Evolutionary conservation across 108 stramenopile species (phyloP).

Genomic region (Aurantiochytrium sp.): DNA sequence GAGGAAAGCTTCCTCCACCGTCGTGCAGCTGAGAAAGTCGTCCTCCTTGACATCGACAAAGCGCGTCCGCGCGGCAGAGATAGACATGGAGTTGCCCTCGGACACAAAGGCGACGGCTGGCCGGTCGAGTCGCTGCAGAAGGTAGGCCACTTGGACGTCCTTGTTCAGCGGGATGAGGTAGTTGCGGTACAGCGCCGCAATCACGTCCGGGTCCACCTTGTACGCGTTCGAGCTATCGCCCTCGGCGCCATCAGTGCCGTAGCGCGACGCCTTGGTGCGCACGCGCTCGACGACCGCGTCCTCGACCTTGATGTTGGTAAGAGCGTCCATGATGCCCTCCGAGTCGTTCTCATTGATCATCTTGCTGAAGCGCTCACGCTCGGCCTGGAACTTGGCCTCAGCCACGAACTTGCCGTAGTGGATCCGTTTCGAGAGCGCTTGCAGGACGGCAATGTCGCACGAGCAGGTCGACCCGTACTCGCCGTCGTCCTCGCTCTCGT

Average conservation of each 20-base stretch:
- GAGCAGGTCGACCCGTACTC: constrained; percentile 88
- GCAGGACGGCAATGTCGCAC: constrained; percentile 77
- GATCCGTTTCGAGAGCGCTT: constrained; percentile 81
- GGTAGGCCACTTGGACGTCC: constrained; percentile 92
- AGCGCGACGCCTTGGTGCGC: constrained; percentile 80
- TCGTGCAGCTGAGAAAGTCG: not conserved
- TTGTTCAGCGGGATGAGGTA: constrained; percentile 96
- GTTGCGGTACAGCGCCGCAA: constrained; percentile 83
- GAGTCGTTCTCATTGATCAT: constrained; percentile 84
- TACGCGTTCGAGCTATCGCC: constrained; percentile 44
- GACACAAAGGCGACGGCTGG: not conserved
- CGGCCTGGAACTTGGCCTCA: constrained; percentile 82
- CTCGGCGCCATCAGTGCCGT: constrained; percentile 79
- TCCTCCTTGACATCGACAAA: not conserved
- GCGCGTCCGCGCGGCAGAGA: not conserved
- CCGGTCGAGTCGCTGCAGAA: constrained; percentile 66
- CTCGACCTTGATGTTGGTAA: constrained; percentile 92
- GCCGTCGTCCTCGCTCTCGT: constrained; percentile 74
- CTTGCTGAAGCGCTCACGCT: constrained; percentile 76
- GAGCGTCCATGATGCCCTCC: constrained; percentile 82
- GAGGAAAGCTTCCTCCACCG: not conserved
- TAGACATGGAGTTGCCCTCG: not conserved
- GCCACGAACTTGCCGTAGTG: constrained; percentile 98
- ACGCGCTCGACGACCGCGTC: constrained; percentile 81
- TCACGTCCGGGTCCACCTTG: constrained; percentile 83